Conservation (phyloP, 306 rosid genomes). For the Psophocarpus tetragonolobus region DNA sequence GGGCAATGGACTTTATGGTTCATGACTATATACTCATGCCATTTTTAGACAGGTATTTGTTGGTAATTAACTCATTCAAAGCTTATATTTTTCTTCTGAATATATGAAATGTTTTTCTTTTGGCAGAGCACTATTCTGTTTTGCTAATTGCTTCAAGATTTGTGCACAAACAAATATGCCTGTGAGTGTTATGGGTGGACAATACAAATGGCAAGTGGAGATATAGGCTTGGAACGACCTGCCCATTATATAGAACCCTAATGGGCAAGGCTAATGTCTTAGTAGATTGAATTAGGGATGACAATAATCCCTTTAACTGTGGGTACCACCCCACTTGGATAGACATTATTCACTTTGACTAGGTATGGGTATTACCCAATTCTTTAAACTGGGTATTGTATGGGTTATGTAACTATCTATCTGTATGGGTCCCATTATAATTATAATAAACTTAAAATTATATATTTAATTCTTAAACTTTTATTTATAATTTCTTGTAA, state of each 20-base stretch:
- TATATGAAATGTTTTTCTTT: neutral
- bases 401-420: no score
- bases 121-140: neutral
- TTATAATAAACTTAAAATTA: no score
- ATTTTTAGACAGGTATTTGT: conserved; percentile 79
- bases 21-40: conserved; percentile 97
- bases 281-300: no score
- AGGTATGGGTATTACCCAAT: no score
- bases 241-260: neutral
- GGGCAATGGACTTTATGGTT: conserved; percentile 87
- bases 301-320: no score
- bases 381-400: no score
- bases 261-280: conserved; percentile 7
- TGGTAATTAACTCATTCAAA: neutral
- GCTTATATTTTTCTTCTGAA: neutral
- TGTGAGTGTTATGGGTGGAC: conserved; percentile 10
- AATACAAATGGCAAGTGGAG: neutral
- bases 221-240: conserved; percentile 26
- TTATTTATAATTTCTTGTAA: no score
- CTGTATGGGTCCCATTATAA: no score
- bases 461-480: no score
- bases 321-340: no score
- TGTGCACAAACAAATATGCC: conserved; percentile 3
- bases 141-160: neutral
- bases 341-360: no score